Percentiles rank a stretch among this genome's conserved stretches.
These are phyloP conservation scores for Cladosporium sp. DNA, from an alignment of 2,329 filamentous ascomycete genomes.

Conservation along the genomic window DNA sequence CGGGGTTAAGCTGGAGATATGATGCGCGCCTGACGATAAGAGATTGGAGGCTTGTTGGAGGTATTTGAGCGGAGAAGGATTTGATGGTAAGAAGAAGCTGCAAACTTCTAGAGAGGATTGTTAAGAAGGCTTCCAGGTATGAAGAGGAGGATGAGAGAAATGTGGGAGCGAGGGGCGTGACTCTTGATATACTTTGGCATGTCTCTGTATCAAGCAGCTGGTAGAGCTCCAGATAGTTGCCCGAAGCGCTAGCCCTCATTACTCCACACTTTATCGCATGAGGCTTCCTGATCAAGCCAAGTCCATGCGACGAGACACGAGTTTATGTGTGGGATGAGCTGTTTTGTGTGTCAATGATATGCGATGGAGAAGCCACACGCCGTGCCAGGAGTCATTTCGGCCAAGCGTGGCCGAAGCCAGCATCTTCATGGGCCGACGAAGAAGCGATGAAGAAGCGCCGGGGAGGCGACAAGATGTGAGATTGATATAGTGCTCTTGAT, in stretches of 20 bases:
- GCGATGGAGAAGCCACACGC: neutral
- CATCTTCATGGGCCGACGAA: neutral
- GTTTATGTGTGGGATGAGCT: conserved; percentile 1
- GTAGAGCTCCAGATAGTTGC: conserved; percentile 11
- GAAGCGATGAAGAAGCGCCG: neutral
- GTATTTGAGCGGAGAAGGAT: neutral
- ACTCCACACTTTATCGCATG: conserved; percentile 15
- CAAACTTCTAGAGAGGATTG: neutral
- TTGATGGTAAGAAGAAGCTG: neutral
- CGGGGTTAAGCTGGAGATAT: conserved; percentile 15
- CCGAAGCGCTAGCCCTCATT: conserved; percentile 4
- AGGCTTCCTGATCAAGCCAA: neutral
- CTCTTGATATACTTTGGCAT: conserved; percentile 15
- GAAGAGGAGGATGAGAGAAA: neutral
- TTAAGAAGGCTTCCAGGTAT: neutral
- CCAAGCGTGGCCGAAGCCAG: neutral
- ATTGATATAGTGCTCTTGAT: neutral
- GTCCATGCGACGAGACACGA: neutral
- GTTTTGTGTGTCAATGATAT: conserved; percentile 17
- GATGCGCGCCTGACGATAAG: conserved; percentile 10
- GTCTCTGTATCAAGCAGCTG: conserved; percentile 7
- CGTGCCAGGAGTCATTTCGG: neutral
- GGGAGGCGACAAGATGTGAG: neutral
- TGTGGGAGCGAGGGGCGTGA: conserved; percentile 6
- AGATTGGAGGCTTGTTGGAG: neutral